Percentiles rank a stretch among this genome's conserved stretches.
Evolutionary conservation across 345 rosid genomes (phyloP).

Genomic region (Eucalyptus polybractea): DNA sequence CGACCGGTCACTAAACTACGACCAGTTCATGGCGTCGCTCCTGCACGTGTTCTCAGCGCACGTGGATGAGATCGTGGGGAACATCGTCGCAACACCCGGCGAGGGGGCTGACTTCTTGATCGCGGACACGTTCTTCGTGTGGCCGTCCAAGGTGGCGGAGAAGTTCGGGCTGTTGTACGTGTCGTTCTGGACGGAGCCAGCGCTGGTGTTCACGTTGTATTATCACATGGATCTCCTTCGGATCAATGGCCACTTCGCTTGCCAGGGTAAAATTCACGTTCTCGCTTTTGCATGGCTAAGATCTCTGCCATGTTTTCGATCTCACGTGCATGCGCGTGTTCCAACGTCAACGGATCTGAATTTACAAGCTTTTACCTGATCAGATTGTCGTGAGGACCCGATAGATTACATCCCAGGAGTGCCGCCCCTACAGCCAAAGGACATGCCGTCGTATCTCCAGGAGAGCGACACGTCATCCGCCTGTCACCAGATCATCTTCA

Average conservation of each 20-base stretch:
- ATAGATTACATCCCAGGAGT: conserved; percentile 78
- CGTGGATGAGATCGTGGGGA: conserved; percentile 21
- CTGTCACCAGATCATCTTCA: conserved; percentile 48
- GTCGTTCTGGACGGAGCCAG: conserved; percentile 67
- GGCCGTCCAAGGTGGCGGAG: conserved; percentile 41
- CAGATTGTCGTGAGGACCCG: conserved; percentile 41
- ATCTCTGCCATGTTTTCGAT: background rate
- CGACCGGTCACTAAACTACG: conserved; percentile 50
- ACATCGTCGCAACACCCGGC: conserved; percentile 1
- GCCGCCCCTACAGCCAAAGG: conserved; percentile 34
- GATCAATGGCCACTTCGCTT: conserved; percentile 39
- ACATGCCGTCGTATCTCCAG: conserved; percentile 71
- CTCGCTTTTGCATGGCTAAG: background rate
- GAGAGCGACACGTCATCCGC: conserved; percentile 31
- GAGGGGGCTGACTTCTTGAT: conserved; percentile 32
- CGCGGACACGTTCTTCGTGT: conserved; percentile 52
- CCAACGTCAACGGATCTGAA: background rate
- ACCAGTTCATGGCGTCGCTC: conserved; percentile 38
- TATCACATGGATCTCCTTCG: conserved; percentile 44
- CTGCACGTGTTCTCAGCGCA: conserved; percentile 48
- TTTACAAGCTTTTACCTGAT: background rate
- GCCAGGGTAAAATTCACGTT: conserved; percentile 10
- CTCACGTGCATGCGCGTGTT: background rate
- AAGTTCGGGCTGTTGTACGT: conserved; percentile 31
- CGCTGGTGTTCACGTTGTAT: conserved; percentile 42